Base-by-base conservation (phyloP, 495 filamentous ascomycete genomes). In the Sphaerosporella brunnea region DNA sequence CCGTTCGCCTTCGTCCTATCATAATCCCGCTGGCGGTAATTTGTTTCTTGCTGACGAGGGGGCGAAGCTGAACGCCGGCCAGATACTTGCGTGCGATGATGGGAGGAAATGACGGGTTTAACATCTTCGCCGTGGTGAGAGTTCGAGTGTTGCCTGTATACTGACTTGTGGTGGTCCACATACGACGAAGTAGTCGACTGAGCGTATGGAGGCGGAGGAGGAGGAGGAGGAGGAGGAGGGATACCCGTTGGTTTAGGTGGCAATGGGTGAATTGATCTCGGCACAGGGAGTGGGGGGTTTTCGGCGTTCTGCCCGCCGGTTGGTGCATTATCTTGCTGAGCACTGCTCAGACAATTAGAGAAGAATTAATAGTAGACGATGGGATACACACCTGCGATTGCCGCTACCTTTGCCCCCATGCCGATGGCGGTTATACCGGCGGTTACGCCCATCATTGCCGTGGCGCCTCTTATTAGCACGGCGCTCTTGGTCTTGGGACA, bases 201-300 rank as follows among this genome's bases (percentile, higher is more conserved):
- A n/a, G n/a, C n/a, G n/a, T n/a, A n/a, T n/a, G n/a, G n/a, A n/a
- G n/a, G n/a, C n/a, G n/a, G n/a, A n/a, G n/a, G n/a, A n/a, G n/a
- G n/a, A n/a, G n/a, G n/a, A 34, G 25, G 55, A 9, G 49, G 45
- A 10, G 55, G 53, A 4, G 53, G 54, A 23, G 52, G 53, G 11
- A 42, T 53, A 16, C 41, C 30, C 4, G 54, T 49, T 5, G 55
- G 55, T 23, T 58, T 58, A 3, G 55, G 55, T 18, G 55, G 55
- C 7, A 58, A 30, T 13, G 55, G 55, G 15, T 58, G 55, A 24
- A 56, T 45, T 13, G 53, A 43, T 23, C 45, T 37, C 9, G 18
- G 45, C n/a, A 38, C 34, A 9, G 49, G 53, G 23, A 38, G 39
- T 10, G 36, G 45, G 8, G 32, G 21, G 10, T 21, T 16, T 19